A percentile compares a stretch with the other conserved stretches of the same genome.
Conservation (phyloP, 345 rosid genomes). For the Sonneratia alba region DNA sequence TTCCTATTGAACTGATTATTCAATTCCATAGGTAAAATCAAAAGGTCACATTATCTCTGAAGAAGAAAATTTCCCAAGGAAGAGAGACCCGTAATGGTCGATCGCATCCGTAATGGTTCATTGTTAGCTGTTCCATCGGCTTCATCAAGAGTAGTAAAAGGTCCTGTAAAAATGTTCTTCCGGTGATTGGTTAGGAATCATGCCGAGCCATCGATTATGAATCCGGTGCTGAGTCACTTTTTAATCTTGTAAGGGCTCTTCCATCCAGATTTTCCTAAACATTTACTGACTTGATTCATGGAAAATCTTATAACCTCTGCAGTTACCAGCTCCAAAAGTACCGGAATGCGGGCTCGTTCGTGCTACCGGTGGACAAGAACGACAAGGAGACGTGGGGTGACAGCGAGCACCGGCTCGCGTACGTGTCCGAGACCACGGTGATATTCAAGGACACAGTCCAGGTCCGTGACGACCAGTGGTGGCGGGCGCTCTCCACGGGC, state of each 20-base stretch:
- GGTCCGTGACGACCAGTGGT: conserved; percentile 95
- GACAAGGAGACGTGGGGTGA: conserved; percentile 98
- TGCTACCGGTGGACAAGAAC: conserved; percentile 78
- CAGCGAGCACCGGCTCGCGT: conserved; percentile 94
- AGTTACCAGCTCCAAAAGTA: conserved; percentile 98
- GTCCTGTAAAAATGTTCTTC: no score
- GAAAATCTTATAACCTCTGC: conserved; percentile 13
- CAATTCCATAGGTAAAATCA: no score
- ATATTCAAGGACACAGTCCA: conserved; percentile 90
- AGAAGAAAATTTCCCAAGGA: no score
- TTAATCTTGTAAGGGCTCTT: neutral
- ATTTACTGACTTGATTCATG: neutral
- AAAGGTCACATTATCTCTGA: no score
- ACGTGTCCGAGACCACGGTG: conserved; percentile 90
- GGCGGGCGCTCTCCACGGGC: conserved; percentile 82
- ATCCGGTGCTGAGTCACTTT: no score
- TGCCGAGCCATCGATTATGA: no score
- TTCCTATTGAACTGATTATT: no score
- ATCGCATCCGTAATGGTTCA: no score
- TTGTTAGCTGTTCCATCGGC: no score
- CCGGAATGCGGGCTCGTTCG: conserved; percentile 81
- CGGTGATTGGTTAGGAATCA: no score
- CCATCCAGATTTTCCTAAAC: neutral
- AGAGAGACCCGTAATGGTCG: no score
- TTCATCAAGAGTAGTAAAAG: no score